A percentile compares a stretch with the other conserved stretches of the same genome.
phyloP scores from a whole-genome alignment of 768 basidiomycete genomes.

The Termitomyces sp. region DNA sequence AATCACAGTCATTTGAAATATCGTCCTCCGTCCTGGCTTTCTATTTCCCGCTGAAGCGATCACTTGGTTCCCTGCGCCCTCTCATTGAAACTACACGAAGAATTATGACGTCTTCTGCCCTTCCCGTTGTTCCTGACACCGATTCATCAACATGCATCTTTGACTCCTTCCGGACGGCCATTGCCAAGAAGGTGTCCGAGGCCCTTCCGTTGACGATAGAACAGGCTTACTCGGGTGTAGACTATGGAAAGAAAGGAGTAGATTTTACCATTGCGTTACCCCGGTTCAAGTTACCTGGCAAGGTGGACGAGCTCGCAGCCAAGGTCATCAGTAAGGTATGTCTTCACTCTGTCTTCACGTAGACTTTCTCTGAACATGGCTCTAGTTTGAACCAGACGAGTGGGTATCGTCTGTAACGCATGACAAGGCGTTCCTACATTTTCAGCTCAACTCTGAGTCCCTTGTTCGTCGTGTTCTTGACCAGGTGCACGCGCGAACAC shows the following conservation, averaged over 20 bases:
- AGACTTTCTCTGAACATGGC: neutral
- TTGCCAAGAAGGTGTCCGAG: constrained; percentile 66
- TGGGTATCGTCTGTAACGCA: constrained; percentile 66
- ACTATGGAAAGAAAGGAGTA: constrained; percentile 89
- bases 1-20: neutral
- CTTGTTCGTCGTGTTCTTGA: constrained; percentile 62
- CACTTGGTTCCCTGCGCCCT: constrained; percentile 8
- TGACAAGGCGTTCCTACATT: constrained; percentile 81
- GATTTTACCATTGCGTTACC: constrained; percentile 92
- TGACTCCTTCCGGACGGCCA: constrained; percentile 77
- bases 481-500: constrained; percentile 70
- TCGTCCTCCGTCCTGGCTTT: constrained; percentile 17
- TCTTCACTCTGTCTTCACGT: constrained; percentile 7
- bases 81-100: neutral
- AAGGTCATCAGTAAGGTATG: constrained; percentile 71
- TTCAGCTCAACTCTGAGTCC: constrained; percentile 60
- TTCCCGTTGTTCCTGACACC: constrained; percentile 32
- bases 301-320: constrained; percentile 71
- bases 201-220: constrained; percentile 66
- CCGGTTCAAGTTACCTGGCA: constrained; percentile 83
- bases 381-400: constrained; percentile 79
- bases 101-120: constrained; percentile 22
- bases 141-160: constrained; percentile 65
- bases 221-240: constrained; percentile 78
- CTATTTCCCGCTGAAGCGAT: constrained; percentile 13